Evolutionary conservation across 352 stramenopile species (phyloP).

Genomic region (Achlya hypogyna): DNA sequence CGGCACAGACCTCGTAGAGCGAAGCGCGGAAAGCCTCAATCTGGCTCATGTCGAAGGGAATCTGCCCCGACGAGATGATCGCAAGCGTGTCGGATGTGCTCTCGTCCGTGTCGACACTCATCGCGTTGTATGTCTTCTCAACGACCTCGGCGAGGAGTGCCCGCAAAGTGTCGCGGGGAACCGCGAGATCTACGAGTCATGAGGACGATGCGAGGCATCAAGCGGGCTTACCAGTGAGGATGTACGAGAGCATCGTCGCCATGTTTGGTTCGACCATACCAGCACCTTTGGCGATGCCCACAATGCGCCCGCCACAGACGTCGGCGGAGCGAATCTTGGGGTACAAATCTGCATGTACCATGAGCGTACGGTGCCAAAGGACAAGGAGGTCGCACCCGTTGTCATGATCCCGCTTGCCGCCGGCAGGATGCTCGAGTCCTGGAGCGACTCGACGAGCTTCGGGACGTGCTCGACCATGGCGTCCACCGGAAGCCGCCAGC

Average conservation of each 20-base stretch:
- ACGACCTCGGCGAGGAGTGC: constrained; percentile 72
- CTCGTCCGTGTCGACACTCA: constrained; percentile 97
- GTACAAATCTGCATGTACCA: constrained; percentile 55
- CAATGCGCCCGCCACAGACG: constrained; percentile 83
- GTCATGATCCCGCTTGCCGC: constrained; percentile 97
- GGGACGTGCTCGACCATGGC: constrained; percentile 76
- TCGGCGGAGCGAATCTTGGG: constrained; percentile 83
- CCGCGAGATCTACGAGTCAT: constrained; percentile 42
- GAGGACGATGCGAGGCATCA: neutral
- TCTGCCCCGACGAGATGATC: constrained; percentile 91
- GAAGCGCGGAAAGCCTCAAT: constrained; percentile 87
- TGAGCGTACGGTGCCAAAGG: neutral
- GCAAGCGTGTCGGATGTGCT: constrained; percentile 96
- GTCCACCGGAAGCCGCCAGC: constrained; percentile 95
- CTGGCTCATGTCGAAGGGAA: constrained; percentile 67
- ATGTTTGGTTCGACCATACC: constrained; percentile 99
- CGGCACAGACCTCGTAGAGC: constrained; percentile 87
- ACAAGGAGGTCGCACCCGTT: constrained; percentile 46
- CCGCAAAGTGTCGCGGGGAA: constrained; percentile 74
- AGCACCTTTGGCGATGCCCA: constrained; percentile 97
- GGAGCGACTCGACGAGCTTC: constrained; percentile 76
- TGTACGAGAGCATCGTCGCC: constrained; percentile 89
- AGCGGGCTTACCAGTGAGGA: constrained; percentile 62
- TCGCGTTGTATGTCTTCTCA: constrained; percentile 85
- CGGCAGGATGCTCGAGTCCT: constrained; percentile 89